These are phyloP conservation scores for Artomyces pyxidatus DNA, from an alignment of 768 basidiomycete genomes.

Conservation along the genomic window DNA sequence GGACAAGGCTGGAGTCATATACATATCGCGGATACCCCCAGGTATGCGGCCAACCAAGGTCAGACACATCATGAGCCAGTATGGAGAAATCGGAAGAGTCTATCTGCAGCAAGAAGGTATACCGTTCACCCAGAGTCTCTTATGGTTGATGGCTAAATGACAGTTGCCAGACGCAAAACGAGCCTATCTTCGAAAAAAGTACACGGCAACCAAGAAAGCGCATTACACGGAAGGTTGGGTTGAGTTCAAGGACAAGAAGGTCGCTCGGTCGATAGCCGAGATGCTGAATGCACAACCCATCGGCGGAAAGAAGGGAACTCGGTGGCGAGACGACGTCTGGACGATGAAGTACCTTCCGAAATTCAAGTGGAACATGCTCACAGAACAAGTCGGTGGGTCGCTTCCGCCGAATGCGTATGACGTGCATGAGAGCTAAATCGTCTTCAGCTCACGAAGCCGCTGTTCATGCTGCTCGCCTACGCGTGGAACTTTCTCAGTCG, in stretches of 20 bases:
- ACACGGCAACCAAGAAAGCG: slow-evolving; percentile 74
- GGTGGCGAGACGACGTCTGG: slow-evolving; percentile 98
- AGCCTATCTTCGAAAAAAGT: slow-evolving; percentile 77
- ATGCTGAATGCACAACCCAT: slow-evolving; percentile 96
- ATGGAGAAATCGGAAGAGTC: slow-evolving; percentile 87
- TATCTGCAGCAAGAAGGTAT: slow-evolving; percentile 90
- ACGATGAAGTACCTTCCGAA: slow-evolving; percentile 98
- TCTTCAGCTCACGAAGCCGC: slow-evolving; percentile 84
- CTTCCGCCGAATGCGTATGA: background rate
- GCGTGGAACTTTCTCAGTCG: slow-evolving; percentile 85
- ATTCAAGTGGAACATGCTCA: slow-evolving; percentile 99
- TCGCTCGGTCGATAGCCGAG: slow-evolving; percentile 83
- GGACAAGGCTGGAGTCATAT: slow-evolving; percentile 77
- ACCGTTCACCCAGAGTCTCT: slow-evolving; percentile 15
- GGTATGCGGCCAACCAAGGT: slow-evolving; percentile 98
- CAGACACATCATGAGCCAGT: slow-evolving; percentile 82
- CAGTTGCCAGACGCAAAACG: slow-evolving; percentile 83
- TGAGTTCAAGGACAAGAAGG: slow-evolving; percentile 90
- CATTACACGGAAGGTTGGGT: slow-evolving; percentile 98
- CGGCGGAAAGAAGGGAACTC: slow-evolving; percentile 83
- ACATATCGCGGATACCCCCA: slow-evolving; percentile 93
- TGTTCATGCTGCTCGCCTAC: slow-evolving; percentile 79
- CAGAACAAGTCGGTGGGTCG: slow-evolving; percentile 90
- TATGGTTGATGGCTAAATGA: slow-evolving; percentile 1
- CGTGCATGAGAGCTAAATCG: background rate